Percentiles rank a stretch among this genome's conserved stretches.
phyloP scores from a whole-genome alignment of 1,284 basidiomycete genomes.

The Cutaneotrichosporon cavernicola region DNA sequence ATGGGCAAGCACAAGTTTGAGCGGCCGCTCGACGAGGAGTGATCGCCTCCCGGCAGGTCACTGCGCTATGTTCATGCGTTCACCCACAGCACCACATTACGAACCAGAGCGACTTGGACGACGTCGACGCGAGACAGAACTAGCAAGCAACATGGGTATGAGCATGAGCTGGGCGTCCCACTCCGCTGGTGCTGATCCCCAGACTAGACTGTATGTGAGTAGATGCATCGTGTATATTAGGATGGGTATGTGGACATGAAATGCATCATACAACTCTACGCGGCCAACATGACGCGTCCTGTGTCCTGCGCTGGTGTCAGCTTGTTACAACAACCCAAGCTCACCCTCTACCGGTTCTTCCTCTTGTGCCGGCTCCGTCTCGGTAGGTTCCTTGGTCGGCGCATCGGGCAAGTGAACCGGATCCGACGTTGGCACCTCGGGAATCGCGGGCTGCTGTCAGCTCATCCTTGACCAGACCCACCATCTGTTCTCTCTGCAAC shows the following conservation, averaged over 20 bases:
- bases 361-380: slow-evolving; percentile 24
- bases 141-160: slow-evolving; percentile 2
- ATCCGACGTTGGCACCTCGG: slow-evolving; percentile 33
- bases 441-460: slow-evolving; percentile 37
- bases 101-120: neutral
- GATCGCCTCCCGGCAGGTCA: slow-evolving; percentile 27
- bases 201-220: slow-evolving; percentile 9
- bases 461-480: slow-evolving; percentile 14
- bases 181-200: slow-evolving; percentile 11
- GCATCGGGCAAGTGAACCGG: slow-evolving; percentile 55
- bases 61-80: slow-evolving; percentile 6
- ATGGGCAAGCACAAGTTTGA: slow-evolving; percentile 84
- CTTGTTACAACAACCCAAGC: neutral
- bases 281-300: slow-evolving; percentile 57
- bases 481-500: slow-evolving; percentile 63
- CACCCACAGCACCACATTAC: slow-evolving; percentile 5
- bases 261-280: slow-evolving; percentile 33
- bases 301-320: slow-evolving; percentile 22
- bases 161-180: slow-evolving; percentile 1
- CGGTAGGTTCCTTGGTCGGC: slow-evolving; percentile 57
- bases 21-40: slow-evolving; percentile 70
- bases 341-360: neutral
- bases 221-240: slow-evolving; percentile 6
- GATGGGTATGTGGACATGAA: neutral
- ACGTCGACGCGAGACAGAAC: neutral